phyloP scores from a whole-genome alignment of 108 stramenopile genomes.

The Aurantiochytrium sp. region DNA sequence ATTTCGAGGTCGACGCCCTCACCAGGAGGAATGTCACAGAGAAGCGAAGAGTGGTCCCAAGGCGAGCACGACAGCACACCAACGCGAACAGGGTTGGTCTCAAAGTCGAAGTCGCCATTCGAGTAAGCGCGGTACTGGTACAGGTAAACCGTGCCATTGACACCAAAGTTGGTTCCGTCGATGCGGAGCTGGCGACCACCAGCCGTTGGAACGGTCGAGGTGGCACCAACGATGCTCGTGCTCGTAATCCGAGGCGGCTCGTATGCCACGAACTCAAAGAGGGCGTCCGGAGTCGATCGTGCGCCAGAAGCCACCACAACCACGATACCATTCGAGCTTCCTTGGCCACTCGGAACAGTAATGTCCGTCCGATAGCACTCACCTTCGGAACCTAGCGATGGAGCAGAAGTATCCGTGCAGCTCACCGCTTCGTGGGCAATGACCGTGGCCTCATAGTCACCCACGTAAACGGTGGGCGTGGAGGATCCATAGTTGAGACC shows the following conservation, averaged over 20 bases:
- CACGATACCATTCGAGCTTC: neutral
- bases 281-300: neutral
- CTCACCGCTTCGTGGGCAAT: neutral
- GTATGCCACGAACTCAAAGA: neutral
- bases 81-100: neutral
- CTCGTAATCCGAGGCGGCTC: neutral
- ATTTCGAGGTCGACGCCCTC: neutral
- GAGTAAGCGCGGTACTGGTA: neutral
- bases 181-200: neutral
- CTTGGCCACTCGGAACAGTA: neutral
- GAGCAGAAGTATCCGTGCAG: neutral
- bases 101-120: neutral
- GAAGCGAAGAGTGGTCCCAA: neutral
- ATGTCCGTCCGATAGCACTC: neutral
- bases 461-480: neutral
- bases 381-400: neutral
- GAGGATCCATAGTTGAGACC: neutral
- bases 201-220: neutral
- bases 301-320: neutral
- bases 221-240: neutral
- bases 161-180: constrained; percentile 18
- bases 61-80: neutral
- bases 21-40: neutral
- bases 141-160: neutral
- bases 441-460: neutral